A percentile compares a stretch with the other conserved stretches of the same genome.
Conservation (phyloP, 495 filamentous ascomycete genomes). For the Thozetella sp. region DNA sequence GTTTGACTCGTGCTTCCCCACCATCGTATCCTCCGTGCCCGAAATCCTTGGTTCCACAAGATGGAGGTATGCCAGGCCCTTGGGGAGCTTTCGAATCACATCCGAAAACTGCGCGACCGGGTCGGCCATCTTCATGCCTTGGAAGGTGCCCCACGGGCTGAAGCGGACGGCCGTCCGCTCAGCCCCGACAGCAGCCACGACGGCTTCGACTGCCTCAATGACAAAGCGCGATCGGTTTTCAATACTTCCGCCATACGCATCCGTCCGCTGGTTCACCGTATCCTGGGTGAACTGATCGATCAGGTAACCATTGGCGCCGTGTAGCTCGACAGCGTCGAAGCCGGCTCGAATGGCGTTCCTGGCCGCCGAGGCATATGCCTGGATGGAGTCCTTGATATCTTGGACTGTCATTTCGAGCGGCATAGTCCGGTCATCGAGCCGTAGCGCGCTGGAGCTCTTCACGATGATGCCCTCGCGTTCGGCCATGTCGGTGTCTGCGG, state of each 20-base stretch:
- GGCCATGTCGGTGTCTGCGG: slow-evolving; percentile 40
- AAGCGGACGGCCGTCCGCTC: slow-evolving; percentile 65
- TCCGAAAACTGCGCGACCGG: slow-evolving; percentile 65
- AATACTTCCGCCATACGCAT: slow-evolving; percentile 70
- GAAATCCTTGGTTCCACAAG: slow-evolving; percentile 56
- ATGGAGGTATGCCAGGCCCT: slow-evolving; percentile 69
- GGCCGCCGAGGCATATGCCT: slow-evolving; percentile 61
- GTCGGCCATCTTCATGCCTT: slow-evolving; percentile 69
- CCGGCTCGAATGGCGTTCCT: slow-evolving; percentile 67
- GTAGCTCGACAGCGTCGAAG: slow-evolving; percentile 79
- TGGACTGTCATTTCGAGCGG: slow-evolving; percentile 53
- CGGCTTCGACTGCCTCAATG: slow-evolving; percentile 64
- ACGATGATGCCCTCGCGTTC: slow-evolving; percentile 41
- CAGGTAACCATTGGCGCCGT: slow-evolving; percentile 75
- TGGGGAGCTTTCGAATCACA: slow-evolving; percentile 52
- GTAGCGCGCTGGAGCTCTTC: slow-evolving; percentile 48
- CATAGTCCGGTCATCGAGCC: slow-evolving; percentile 29
- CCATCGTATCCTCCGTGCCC: slow-evolving; percentile 37
- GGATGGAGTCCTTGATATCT: slow-evolving; percentile 60
- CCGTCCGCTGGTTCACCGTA: slow-evolving; percentile 61
- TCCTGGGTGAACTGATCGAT: slow-evolving; percentile 76
- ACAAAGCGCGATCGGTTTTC: slow-evolving; percentile 70
- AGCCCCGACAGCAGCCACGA: slow-evolving; percentile 64
- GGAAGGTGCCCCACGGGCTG: slow-evolving; percentile 65
- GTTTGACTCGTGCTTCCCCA: slow-evolving; percentile 44